These are phyloP conservation scores for Dillenia suffruticosa DNA, from an alignment of 164 flowering plant genomes.

Conservation along the genomic window DNA sequence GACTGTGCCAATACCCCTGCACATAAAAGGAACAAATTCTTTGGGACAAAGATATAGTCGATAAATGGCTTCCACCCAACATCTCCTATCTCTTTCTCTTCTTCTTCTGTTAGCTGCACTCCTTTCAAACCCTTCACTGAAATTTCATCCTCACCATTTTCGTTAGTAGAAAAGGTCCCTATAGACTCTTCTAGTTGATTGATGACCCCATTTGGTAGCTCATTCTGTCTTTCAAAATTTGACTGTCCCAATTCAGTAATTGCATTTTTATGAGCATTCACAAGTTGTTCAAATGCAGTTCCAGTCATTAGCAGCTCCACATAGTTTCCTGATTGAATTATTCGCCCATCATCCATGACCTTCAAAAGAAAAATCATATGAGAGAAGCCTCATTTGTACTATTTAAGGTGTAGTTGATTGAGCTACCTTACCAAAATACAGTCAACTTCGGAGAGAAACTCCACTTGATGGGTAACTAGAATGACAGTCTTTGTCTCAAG, in stretches of 20 bases:
- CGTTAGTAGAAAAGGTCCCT: conserved; percentile 6
- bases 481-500: conserved; percentile 63
- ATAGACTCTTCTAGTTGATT: conserved; percentile 15
- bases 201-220: conserved; percentile 1
- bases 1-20: conserved; percentile 27
- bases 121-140: conserved; percentile 26
- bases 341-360: conserved; percentile 68
- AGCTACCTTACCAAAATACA: conserved; percentile 53
- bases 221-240: conserved; percentile 8
- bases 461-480: conserved; percentile 93
- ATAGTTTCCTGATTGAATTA: conserved; percentile 69
- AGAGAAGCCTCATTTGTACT: neutral
- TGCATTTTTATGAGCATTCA: conserved; percentile 68
- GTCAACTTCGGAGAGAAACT: conserved; percentile 70
- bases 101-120: conserved; percentile 68
- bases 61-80: conserved; percentile 72
- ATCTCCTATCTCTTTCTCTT: conserved; percentile 65
- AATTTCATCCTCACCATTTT: conserved; percentile 37
- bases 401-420: neutral
- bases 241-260: conserved; percentile 29
- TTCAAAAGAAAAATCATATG: conserved; percentile 5
- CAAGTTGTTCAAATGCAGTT: conserved; percentile 73
- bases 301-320: conserved; percentile 56
- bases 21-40: conserved; percentile 30
- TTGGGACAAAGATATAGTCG: conserved; percentile 59